Conservation (phyloP, 495 filamentous ascomycete species). For the Cercophora samala region DNA sequence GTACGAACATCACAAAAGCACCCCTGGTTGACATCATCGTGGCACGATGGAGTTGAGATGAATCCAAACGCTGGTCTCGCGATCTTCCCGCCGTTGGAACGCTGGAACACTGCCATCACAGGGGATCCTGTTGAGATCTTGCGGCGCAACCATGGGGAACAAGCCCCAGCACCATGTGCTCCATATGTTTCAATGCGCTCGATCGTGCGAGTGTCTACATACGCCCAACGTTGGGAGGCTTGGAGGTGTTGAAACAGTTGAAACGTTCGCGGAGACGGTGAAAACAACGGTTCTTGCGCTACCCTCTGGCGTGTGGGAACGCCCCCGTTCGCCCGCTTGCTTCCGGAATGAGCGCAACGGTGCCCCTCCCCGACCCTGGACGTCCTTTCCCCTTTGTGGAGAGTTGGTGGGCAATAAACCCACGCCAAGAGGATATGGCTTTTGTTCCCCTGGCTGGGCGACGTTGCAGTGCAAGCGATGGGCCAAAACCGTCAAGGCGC, state of each 20-base stretch:
- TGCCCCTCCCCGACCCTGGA: background rate
- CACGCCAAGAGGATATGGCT: slow-evolving; percentile 1
- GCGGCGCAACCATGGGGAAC: background rate
- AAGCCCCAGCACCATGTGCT: background rate
- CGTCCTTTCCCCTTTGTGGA: slow-evolving; percentile 14
- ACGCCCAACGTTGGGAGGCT: background rate
- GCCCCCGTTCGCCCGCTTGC: slow-evolving; percentile 9
- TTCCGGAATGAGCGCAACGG: slow-evolving; percentile 13
- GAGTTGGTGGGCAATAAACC: slow-evolving; percentile 5
- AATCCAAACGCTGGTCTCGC: background rate
- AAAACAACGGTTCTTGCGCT: slow-evolving; percentile 6
- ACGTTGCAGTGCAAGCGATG: slow-evolving; percentile 19
- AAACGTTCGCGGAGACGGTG: slow-evolving; percentile 18
- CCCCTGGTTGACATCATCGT: background rate
- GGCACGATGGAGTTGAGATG: background rate
- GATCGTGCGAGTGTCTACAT: background rate
- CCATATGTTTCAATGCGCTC: slow-evolving; percentile 6
- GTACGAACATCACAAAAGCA: background rate
- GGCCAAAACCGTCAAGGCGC: slow-evolving; percentile 15
- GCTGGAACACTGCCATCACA: slow-evolving; percentile 1
- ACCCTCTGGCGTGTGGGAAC: background rate
- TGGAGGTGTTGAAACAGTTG: slow-evolving; percentile 10
- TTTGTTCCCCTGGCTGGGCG: slow-evolving; percentile 13
- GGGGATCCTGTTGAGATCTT: background rate
- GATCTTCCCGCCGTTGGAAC: background rate